A percentile compares a stretch with the other conserved stretches of the same genome.
phyloP scores from a whole-genome alignment of 306 rosid genomes.

The Medicago ruthenica region DNA sequence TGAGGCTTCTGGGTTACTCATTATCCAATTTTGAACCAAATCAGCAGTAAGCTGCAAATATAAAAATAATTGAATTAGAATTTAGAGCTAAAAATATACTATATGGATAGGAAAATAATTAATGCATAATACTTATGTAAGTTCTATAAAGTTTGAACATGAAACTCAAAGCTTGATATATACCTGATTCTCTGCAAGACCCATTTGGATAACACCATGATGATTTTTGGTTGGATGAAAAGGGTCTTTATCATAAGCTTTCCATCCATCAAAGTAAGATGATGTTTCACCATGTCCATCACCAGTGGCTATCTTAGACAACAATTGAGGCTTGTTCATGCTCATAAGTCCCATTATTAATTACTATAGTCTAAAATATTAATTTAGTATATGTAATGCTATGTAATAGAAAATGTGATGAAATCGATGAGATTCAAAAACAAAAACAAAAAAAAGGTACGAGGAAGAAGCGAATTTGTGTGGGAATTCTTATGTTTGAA shows the following conservation, averaged over 20 bases:
- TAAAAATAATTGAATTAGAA: not conserved
- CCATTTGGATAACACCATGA: constrained; percentile 91
- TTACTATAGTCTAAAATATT: not conserved
- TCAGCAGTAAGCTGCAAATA: constrained; percentile 68
- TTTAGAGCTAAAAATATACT: not conserved
- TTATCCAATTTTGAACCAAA: constrained; percentile 72
- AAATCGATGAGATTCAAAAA: not conserved
- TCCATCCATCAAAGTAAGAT: constrained; percentile 89
- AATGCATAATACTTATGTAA: too few species aligned
- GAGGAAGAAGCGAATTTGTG: not conserved
- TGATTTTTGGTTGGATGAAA: constrained; percentile 64
- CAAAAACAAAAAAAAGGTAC: not conserved
- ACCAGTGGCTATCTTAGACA: constrained; percentile 80
- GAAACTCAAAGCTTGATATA: not conserved
- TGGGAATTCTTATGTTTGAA: not conserved
- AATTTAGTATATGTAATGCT: not conserved
- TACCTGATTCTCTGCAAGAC: constrained; percentile 93
- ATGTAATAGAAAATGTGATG: not conserved
- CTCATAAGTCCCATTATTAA: constrained; percentile 31
- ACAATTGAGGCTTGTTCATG: constrained; percentile 46
- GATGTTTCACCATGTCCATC: constrained; percentile 81
- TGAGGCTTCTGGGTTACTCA: constrained; percentile 76
- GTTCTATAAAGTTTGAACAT: too few species aligned
- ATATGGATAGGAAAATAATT: not conserved
- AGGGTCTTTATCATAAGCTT: constrained; percentile 74